Conservation (phyloP, 2,329 filamentous ascomycete species). For the Blastomyces gilchristii region DNA sequence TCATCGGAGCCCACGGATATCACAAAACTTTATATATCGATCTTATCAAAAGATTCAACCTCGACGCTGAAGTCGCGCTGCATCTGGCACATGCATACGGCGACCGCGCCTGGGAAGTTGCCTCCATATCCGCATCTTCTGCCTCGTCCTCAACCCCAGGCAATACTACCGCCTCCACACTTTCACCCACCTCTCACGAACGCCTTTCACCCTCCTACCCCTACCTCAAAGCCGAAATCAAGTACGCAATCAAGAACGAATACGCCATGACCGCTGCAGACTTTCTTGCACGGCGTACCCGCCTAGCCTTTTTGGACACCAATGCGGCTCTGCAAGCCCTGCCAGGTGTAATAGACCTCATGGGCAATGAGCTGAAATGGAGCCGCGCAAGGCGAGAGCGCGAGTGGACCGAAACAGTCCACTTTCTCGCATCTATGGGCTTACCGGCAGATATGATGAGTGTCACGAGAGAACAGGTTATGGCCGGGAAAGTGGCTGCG, state of each 20-base stretch:
- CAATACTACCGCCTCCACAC: slow-evolving; percentile 57
- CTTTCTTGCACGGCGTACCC: slow-evolving; percentile 62
- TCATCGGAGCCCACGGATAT: slow-evolving; percentile 65
- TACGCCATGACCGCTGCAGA: slow-evolving; percentile 73
- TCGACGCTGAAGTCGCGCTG: slow-evolving; percentile 73
- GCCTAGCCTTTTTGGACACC: slow-evolving; percentile 69
- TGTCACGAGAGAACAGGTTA: slow-evolving; percentile 9
- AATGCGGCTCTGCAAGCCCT: slow-evolving; percentile 69
- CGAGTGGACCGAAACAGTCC: slow-evolving; percentile 58
- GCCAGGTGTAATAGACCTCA: slow-evolving; percentile 67
- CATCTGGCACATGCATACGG: slow-evolving; percentile 70
- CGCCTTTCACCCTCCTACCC: slow-evolving; percentile 64
- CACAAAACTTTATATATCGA: slow-evolving; percentile 75
- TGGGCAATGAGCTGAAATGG: slow-evolving; percentile 65
- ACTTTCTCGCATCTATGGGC: slow-evolving; percentile 28
- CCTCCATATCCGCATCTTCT: slow-evolving; percentile 58
- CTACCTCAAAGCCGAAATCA: slow-evolving; percentile 70
- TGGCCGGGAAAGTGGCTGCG: slow-evolving; percentile 1
- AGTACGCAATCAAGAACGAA: slow-evolving; percentile 67
- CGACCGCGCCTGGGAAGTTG: slow-evolving; percentile 72
- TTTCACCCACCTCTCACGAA: slow-evolving; percentile 66
- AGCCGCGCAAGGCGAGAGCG: slow-evolving; percentile 52
- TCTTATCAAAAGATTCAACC: slow-evolving; percentile 68
- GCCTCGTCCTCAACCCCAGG: slow-evolving; percentile 47
- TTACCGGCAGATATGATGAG: slow-evolving; percentile 5